Base-by-base conservation (phyloP, 108 stramenopile species). In the Asterionellopsis glacialis region DNA sequence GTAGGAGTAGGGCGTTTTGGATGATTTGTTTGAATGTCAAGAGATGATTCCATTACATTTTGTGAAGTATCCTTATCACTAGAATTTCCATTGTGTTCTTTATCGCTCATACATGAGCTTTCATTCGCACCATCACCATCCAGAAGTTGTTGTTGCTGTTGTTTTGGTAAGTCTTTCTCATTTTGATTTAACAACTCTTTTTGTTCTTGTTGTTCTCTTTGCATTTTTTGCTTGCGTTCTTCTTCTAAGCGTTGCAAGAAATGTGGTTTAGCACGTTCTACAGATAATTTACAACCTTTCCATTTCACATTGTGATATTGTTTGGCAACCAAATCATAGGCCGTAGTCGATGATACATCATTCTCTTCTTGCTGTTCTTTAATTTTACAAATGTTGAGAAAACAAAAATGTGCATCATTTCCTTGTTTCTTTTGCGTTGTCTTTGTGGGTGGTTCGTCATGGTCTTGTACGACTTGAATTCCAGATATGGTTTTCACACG, bases 281-380 rank as follows among this genome's bases (percentile, higher is more conserved):
- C 84, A 22, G 64, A 33, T 12, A 93, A 50, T 41, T 63, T 70
- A 49, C 88, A 93, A 47, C 91, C 91, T 57, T 85, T 89, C 91
- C 91, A 93, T 63, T 85, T 93, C 41, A 85, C 82, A 70, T 87
- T 89, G 73, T 93, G 58, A 57, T 86, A 88, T 49, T 74, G 75
- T 41, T 83, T 74, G 42, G 74, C 50, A 41, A 88, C 63, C n/a
- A 81, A 58, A 7, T 73, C 75, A 41, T 86, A 59, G 0, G 85
- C 79, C 11, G 81, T 71, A 9, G 26, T 19, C 50, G 53, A 28
- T n/a, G n/a, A n/a, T n/a, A n/a, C 39, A 7, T 45, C 44, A n/a
- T 42, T 50, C n/a, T 61, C 48, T 25, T 57, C 67, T 39, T 64
- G 44, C 22, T 52, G 47, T 15, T 62, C 68, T 51, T 58, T 67